Evolutionary conservation across 768 basidiomycete genomes (phyloP).

Genomic region (Russula abietina): DNA sequence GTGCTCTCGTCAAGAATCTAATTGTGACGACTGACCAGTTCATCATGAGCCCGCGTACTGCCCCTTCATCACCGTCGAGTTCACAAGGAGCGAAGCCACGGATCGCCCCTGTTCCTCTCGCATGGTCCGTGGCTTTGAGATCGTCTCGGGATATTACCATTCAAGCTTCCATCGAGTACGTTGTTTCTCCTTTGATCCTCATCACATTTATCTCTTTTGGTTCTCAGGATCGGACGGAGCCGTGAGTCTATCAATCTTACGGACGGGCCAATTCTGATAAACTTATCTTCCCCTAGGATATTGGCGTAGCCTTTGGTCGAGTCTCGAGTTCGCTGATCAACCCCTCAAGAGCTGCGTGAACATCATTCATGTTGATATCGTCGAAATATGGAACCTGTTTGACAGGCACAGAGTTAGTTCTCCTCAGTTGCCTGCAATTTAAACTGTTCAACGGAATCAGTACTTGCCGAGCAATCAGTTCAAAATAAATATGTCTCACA

Average conservation of each 20-base stretch:
- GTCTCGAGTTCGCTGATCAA: slow-evolving; percentile 32
- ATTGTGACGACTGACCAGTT: background rate
- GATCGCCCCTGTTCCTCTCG: background rate
- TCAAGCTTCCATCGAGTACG: slow-evolving; percentile 9
- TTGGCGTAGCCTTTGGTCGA: slow-evolving; percentile 3
- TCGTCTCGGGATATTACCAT: background rate
- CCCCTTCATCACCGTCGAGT: background rate
- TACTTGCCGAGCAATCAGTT: background rate
- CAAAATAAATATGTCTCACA: slow-evolving; percentile 7
- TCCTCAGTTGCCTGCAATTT: background rate
- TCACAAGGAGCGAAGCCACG: background rate
- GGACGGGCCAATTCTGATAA: background rate
- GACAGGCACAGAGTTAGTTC: background rate
- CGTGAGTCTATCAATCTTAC: background rate
- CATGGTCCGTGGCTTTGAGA: slow-evolving; percentile 7
- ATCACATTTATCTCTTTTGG: background rate
- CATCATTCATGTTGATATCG: background rate
- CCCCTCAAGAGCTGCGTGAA: slow-evolving; percentile 63
- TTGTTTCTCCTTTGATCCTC: background rate
- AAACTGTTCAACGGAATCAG: background rate
- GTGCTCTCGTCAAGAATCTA: background rate
- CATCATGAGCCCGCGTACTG: background rate
- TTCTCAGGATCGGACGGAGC: background rate
- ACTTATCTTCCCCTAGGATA: background rate
- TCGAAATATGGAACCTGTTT: slow-evolving; percentile 5